A percentile compares a stretch with the other conserved stretches of the same genome.
Conservation (phyloP, 306 rosid species). For the Sesbania bispinosa region DNA sequence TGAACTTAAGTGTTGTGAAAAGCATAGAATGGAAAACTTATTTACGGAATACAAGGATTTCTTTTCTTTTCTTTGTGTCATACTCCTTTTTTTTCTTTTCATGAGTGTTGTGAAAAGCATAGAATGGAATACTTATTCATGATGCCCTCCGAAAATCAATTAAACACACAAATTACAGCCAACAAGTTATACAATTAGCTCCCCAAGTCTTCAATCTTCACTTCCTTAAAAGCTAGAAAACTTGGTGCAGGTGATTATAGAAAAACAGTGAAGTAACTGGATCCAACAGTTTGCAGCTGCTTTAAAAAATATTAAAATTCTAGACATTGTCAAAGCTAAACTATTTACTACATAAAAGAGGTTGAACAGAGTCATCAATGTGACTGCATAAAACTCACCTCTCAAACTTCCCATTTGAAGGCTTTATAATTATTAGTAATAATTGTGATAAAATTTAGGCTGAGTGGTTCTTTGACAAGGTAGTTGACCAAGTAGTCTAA, state of each 20-base stretch:
- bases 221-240: not conserved
- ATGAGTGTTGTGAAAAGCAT: too few relatives aligned
- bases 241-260: not conserved
- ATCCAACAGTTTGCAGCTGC: not conserved
- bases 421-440: not conserved
- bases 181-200: not conserved
- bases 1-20: slow-evolving; percentile 6
- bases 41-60: not conserved
- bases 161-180: not conserved
- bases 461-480: not conserved
- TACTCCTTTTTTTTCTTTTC: too few relatives aligned
- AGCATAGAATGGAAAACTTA: not conserved
- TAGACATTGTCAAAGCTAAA: not conserved
- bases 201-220: not conserved
- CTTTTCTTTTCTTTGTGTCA: not conserved
- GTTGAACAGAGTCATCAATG: not conserved
- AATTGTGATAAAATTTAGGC: not conserved
- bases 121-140: not conserved
- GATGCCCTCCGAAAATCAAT: not conserved
- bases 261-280: not conserved
- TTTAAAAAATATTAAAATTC: slow-evolving; percentile 9
- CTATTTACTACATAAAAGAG: not conserved
- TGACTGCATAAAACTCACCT: not conserved
- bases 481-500: not conserved
- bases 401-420: not conserved